These are phyloP conservation scores for Lichtheimia hyalospora DNA, from an alignment of 371 early-diverging fungal genomes.

Conservation along the genomic window DNA sequence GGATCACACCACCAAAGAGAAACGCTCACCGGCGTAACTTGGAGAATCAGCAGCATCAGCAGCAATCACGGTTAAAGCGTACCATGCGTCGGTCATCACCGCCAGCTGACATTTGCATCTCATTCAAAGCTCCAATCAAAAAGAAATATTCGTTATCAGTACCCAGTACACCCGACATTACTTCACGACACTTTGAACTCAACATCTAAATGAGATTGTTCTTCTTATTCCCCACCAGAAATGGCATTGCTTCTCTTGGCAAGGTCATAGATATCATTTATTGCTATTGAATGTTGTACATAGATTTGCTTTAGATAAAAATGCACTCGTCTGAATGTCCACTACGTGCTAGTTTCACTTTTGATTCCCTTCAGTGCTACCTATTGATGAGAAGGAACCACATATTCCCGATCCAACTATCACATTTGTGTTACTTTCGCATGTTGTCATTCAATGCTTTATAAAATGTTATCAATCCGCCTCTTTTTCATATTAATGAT, in stretches of 20 bases:
- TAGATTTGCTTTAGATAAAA: too few relatives aligned
- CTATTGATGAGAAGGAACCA: too few relatives aligned
- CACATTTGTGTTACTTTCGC: too few relatives aligned
- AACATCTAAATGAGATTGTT: not conserved
- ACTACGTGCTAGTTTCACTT: too few relatives aligned
- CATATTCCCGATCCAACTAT: too few relatives aligned
- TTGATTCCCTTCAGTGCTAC: too few relatives aligned
- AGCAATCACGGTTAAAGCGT: not conserved
- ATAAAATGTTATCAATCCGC: not conserved
- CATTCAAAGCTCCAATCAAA: conserved; percentile 14
- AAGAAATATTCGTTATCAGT: conserved; percentile 15
- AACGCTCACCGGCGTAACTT: too few relatives aligned
- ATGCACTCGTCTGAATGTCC: too few relatives aligned
- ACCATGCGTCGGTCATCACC: conserved; percentile 4
- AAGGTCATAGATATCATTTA: too few relatives aligned
- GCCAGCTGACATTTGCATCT: conserved; percentile 2
- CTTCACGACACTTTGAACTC: not conserved
- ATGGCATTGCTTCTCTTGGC: too few relatives aligned
- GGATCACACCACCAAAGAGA: not conserved
- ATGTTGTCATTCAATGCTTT: too few relatives aligned
- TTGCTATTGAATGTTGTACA: too few relatives aligned
- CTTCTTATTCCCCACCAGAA: not conserved
- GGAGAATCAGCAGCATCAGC: conserved; percentile 4
- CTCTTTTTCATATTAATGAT: not conserved
- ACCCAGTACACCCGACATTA: conserved; percentile 14